phyloP scores from a whole-genome alignment of 768 basidiomycete species.

The Agrocybe praecox region DNA sequence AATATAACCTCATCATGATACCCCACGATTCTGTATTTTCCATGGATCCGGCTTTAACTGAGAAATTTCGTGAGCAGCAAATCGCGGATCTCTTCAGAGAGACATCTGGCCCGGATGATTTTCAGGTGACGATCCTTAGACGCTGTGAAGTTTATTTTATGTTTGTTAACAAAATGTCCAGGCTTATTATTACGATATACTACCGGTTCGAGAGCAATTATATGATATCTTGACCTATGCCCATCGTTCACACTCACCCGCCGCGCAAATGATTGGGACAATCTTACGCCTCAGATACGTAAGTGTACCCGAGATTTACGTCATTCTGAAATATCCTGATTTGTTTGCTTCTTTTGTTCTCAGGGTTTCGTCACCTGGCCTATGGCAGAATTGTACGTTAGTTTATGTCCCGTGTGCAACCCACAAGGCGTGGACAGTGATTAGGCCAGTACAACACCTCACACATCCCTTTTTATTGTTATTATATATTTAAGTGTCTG shows the following conservation, averaged over 20 bases:
- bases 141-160: neutral
- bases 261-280: conserved; percentile 57
- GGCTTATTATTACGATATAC: conserved; percentile 52
- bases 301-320: conserved; percentile 24
- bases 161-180: neutral
- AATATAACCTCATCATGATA: conserved; percentile 55
- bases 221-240: conserved; percentile 71
- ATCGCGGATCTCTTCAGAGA: conserved; percentile 17
- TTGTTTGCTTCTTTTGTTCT: conserved; percentile 4
- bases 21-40: conserved; percentile 64
- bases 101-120: conserved; percentile 13
- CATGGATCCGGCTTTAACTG: conserved; percentile 50
- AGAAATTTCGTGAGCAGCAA: conserved; percentile 40
- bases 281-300: conserved; percentile 62
- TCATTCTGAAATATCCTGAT: neutral
- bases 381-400: conserved; percentile 69
- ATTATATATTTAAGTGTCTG: conserved; percentile 12
- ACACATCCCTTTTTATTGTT: too few relatives aligned
- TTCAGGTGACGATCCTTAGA: conserved; percentile 17
- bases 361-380: conserved; percentile 74
- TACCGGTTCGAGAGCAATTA: conserved; percentile 68
- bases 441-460: neutral
- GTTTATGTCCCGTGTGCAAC: conserved; percentile 56
- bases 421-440: conserved; percentile 16
- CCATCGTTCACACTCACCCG: conserved; percentile 59